Conservation (phyloP, 1,284 basidiomycete genomes). For the Dichomitus squalens region DNA sequence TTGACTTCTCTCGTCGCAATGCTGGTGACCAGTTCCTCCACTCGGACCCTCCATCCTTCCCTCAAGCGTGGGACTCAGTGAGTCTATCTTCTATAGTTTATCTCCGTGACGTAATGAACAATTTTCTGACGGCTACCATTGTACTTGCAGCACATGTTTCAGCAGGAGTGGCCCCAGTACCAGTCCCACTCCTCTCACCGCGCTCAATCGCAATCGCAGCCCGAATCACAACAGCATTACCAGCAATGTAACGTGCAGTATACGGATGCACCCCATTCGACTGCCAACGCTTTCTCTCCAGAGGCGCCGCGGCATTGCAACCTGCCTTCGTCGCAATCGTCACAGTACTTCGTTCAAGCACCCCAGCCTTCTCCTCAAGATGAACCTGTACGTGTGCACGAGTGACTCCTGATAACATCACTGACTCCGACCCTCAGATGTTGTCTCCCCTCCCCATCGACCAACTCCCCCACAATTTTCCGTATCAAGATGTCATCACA, state of each 20-base stretch:
- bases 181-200: neutral
- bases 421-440: neutral
- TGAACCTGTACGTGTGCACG: neutral
- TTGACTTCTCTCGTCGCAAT: conserved; percentile 4
- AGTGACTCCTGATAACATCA: too few relatives aligned
- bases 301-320: neutral
- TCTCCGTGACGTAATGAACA: neutral
- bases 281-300: neutral
- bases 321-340: neutral
- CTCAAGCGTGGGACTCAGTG: neutral
- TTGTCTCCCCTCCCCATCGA: conserved; percentile 11
- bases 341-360: neutral
- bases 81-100: neutral
- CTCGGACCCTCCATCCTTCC: neutral
- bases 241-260: neutral
- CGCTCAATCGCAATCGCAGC: neutral
- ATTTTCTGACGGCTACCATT: neutral
- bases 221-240: neutral
- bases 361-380: neutral
- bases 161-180: neutral
- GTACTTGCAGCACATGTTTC: neutral
- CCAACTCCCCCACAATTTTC: conserved; percentile 5
- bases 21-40: neutral
- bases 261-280: neutral
- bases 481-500: neutral